These are phyloP conservation scores for Aspergillus quadrilineatus DNA, from an alignment of 2,329 filamentous ascomycete species.

Conservation along the genomic window DNA sequence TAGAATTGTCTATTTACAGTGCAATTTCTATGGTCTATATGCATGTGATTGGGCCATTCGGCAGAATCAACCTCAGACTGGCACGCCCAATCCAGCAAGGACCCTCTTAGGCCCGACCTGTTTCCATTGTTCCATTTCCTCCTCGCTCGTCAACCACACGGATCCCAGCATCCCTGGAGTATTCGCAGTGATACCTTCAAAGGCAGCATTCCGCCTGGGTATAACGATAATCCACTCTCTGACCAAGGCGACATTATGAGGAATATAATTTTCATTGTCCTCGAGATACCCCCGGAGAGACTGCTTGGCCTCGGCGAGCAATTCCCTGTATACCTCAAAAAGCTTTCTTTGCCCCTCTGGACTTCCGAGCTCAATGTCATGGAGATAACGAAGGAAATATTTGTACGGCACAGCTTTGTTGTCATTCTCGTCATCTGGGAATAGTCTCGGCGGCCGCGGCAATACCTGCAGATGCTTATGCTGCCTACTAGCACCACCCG, in stretches of 20 bases:
- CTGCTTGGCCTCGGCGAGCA: conserved; percentile 15
- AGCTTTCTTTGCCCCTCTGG: neutral
- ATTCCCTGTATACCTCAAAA: conserved; percentile 8
- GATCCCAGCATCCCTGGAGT: conserved; percentile 50
- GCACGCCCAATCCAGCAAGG: conserved; percentile 37
- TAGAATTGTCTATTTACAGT: neutral
- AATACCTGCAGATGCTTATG: conserved; percentile 52
- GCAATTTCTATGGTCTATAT: neutral
- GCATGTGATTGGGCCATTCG: neutral
- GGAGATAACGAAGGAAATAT: conserved; percentile 14
- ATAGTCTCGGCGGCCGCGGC: conserved; percentile 14
- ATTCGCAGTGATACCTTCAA: conserved; percentile 45
- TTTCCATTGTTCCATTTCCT: conserved; percentile 41
- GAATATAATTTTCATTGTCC: conserved; percentile 10
- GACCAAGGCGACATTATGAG: conserved; percentile 51
- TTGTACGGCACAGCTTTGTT: conserved; percentile 7
- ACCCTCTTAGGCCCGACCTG: conserved; percentile 37
- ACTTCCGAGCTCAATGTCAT: neutral
- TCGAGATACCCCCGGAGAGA: conserved; percentile 1
- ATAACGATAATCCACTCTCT: conserved; percentile 50
- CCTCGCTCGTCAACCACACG: conserved; percentile 29
- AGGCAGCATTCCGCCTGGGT: conserved; percentile 40
- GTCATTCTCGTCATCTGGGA: conserved; percentile 13
- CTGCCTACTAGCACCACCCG: conserved; percentile 47
- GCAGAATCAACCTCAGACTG: neutral